Evolutionary conservation across 257 asterid species (phyloP), one percentile per base, ranked within the genome.

Genomic region (Agastache rugosa): DNA sequence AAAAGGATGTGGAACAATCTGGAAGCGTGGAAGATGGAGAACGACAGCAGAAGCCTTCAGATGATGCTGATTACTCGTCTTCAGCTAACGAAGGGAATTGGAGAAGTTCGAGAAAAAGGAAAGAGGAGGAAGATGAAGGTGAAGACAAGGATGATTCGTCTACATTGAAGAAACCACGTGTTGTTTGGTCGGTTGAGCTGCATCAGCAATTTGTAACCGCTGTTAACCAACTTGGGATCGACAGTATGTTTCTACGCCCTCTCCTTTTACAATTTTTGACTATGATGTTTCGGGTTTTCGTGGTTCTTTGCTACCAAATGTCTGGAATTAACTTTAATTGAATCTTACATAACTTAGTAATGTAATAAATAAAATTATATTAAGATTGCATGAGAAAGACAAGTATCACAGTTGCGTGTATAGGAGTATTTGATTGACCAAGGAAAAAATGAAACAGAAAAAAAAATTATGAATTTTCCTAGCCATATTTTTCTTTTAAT

Each of bases 11-110:
- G 42, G 94, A 88, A 69, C 96, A 86, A 51, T 82, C 93, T 0
- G 96, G 89, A 55, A 90, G 96, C 37, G 85, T 84, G 54, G 98
- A 88, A 59, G 97, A 90, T 22, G 94, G 90, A 29, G 96, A 90
- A 2, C 79, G 83, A 66, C 90, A 78, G 45, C 87, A 79, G 70
- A 86, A 85, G 63, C 82, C 82, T 1, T 74, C 77, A 2, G 96
- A 87, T n/a, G 93, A 93, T 47, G 84, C 68, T 53, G 97, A 91
- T 69, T 82, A 87, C 77, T 87, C 94, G 1, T 88, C 97, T 62
- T 85, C 97, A 2, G 93, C 90, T 29, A 87, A 85, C 39, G 96
- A 89, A 79, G 97, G 91, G 71, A 87, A 44, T 65, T 86, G 93
- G 91, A 93, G 77, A 74, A 82, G 63, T 74, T 74, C 90, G 0